Percentiles rank a stretch among this genome's conserved stretches.
Conservation (phyloP, 1,139 yeast species). For the Blastobotrys arbuscula region DNA sequence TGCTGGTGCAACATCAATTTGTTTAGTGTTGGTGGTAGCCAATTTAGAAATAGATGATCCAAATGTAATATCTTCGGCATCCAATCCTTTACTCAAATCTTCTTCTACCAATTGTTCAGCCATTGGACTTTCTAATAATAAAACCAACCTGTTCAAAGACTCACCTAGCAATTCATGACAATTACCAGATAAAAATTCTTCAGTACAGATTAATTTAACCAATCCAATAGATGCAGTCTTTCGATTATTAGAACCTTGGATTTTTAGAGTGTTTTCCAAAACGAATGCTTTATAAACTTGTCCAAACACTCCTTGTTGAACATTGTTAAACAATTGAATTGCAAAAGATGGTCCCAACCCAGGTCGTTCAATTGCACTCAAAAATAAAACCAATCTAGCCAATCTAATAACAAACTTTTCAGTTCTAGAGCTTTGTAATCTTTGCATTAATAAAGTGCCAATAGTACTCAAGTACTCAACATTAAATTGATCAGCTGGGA, state of each 20-base stretch:
- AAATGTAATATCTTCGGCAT: constrained; percentile 63
- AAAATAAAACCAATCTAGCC: constrained; percentile 56
- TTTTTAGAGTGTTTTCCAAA: constrained; percentile 58
- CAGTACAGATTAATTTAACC: constrained; percentile 49
- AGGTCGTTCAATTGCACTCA: constrained; percentile 45
- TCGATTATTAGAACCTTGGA: constrained; percentile 66
- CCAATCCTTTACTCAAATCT: constrained; percentile 37
- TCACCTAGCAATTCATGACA: constrained; percentile 44
- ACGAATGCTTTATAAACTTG: constrained; percentile 61
- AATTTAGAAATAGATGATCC: constrained; percentile 81
- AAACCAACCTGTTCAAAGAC: constrained; percentile 49
- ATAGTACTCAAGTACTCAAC: constrained; percentile 63
- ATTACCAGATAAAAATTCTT: constrained; percentile 32
- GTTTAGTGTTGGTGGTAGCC: constrained; percentile 52
- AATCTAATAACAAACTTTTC: constrained; percentile 67
- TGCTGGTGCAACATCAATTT: constrained; percentile 64
- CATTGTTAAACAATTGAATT: constrained; percentile 53
- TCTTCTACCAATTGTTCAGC: constrained; percentile 24
- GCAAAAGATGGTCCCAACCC: constrained; percentile 47
- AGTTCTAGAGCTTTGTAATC: constrained; percentile 76
- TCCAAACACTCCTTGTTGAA: constrained; percentile 57
- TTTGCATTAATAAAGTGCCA: constrained; percentile 67
- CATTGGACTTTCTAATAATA: constrained; percentile 38
- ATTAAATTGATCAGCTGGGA: constrained; percentile 45
- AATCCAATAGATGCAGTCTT: constrained; percentile 74